A percentile compares a stretch with the other conserved stretches of the same genome.
These are phyloP conservation scores for Yarrowia porcina DNA, from an alignment of 805 yeast species.

Conservation along the genomic window DNA sequence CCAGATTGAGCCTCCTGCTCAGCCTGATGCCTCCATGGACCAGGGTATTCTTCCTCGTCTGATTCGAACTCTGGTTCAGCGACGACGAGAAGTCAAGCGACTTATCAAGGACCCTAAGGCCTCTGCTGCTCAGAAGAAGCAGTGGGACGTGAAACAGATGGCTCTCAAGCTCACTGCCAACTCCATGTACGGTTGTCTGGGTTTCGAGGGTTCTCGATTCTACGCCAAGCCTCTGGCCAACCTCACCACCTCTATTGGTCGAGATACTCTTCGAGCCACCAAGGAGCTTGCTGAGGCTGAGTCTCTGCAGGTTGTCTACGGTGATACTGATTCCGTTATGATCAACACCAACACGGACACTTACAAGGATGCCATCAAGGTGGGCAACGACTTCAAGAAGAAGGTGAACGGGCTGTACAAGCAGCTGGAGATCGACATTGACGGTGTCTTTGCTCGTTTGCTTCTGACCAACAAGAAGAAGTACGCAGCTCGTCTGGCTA, in stretches of 20 bases:
- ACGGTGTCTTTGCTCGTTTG: constrained; percentile 82
- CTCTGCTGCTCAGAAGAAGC: constrained; percentile 60
- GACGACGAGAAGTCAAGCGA: constrained; percentile 91
- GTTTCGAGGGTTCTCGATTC: constrained; percentile 85
- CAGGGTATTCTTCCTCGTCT: constrained; percentile 87
- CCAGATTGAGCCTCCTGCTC: constrained; percentile 62
- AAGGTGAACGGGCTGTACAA: constrained; percentile 86
- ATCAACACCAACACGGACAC: constrained; percentile 79
- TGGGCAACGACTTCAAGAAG: constrained; percentile 81
- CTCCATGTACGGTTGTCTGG: constrained; percentile 99
- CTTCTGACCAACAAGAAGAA: constrained; percentile 93
- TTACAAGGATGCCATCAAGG: constrained; percentile 68
- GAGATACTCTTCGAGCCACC: constrained; percentile 91
- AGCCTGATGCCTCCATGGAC: constrained; percentile 55
- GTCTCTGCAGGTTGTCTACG: constrained; percentile 84
- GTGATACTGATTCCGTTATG: constrained; percentile 99
- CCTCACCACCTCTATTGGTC: constrained; percentile 91
- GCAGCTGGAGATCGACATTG: constrained; percentile 88
- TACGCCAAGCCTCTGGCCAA: constrained; percentile 95
- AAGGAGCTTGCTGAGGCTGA: constrained; percentile 85
- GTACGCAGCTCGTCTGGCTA: constrained; percentile 83
- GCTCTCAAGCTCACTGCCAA: constrained; percentile 96
- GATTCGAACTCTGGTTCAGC: constrained; percentile 74
- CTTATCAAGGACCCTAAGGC: constrained; percentile 72
- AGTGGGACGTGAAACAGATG: constrained; percentile 92